Percentiles rank a stretch among this genome's conserved stretches.
phyloP scores from a whole-genome alignment of 192 early-diverging fungal species.

The Spizellomyces punctatus region DNA sequence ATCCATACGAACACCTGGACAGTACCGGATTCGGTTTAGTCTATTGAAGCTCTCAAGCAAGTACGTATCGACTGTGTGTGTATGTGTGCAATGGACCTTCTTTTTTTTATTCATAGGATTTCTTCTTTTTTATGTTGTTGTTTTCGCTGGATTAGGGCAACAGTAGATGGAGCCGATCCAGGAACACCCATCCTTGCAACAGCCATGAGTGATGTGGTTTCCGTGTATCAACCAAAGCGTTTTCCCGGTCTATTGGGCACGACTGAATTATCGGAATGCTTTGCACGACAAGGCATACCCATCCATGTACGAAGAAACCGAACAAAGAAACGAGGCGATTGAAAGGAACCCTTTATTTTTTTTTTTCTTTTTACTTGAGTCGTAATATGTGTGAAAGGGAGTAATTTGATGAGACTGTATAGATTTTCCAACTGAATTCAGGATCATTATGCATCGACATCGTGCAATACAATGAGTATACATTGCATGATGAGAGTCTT shows the following conservation, averaged over 20 bases:
- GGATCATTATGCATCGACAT: too few species aligned
- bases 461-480: too few species aligned
- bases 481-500: too few species aligned
- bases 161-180: too few species aligned
- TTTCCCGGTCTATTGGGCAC: constrained; percentile 28
- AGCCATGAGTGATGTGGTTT: constrained; percentile 9
- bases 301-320: constrained; percentile 29
- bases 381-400: too few species aligned
- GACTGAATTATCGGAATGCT: constrained; percentile 19
- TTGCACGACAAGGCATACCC: constrained; percentile 25
- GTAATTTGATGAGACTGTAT: too few species aligned
- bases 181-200: constrained; percentile 22
- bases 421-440: too few species aligned
- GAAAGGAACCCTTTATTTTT: too few species aligned
- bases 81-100: not conserved
- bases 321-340: not conserved
- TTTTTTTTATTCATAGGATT: not conserved
- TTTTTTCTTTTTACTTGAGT: too few species aligned
- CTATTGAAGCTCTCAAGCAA: constrained; percentile 8
- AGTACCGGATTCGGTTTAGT: constrained; percentile 42
- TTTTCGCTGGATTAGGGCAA: not conserved
- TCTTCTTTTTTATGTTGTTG: not conserved
- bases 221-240: constrained; percentile 32
- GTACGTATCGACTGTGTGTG: not conserved
- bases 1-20: constrained; percentile 43